A percentile compares a stretch with the other conserved stretches of the same genome.
phyloP scores from a whole-genome alignment of 2,329 filamentous ascomycete species.

The Fusarium sp. region DNA sequence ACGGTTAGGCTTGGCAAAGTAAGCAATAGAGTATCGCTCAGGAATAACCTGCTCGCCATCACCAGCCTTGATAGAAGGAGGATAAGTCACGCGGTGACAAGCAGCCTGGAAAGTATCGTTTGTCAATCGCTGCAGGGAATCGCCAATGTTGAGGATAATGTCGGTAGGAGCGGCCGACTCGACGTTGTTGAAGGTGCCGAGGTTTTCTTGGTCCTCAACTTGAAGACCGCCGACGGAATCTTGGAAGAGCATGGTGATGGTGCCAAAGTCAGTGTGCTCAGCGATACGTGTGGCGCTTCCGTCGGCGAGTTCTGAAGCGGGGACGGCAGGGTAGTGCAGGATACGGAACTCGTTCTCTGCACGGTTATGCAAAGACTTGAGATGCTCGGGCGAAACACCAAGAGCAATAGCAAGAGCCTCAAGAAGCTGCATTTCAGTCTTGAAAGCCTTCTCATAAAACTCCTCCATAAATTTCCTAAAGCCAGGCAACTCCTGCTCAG shows the following conservation, averaged over 20 bases:
- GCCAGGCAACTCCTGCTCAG: slow-evolving; percentile 41
- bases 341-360: slow-evolving; percentile 70
- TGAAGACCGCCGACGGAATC: slow-evolving; percentile 48
- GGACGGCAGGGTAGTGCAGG: slow-evolving; percentile 62
- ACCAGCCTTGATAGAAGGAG: slow-evolving; percentile 34
- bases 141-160: slow-evolving; percentile 56
- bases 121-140: slow-evolving; percentile 55
- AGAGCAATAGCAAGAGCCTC: slow-evolving; percentile 80
- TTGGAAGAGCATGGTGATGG: slow-evolving; percentile 50
- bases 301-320: slow-evolving; percentile 46
- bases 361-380: slow-evolving; percentile 71
- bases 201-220: slow-evolving; percentile 45
- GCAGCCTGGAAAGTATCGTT: slow-evolving; percentile 52
- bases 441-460: slow-evolving; percentile 78
- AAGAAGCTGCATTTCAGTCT: slow-evolving; percentile 79
- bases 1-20: slow-evolving; percentile 51
- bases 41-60: slow-evolving; percentile 44
- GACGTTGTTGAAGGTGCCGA: slow-evolving; percentile 44
- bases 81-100: slow-evolving; percentile 51
- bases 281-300: slow-evolving; percentile 47
- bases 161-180: slow-evolving; percentile 42
- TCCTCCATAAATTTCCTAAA: slow-evolving; percentile 52
- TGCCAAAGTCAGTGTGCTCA: slow-evolving; percentile 52
- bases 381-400: slow-evolving; percentile 74
- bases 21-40: slow-evolving; percentile 45